Conservation (phyloP, 2,329 filamentous ascomycete genomes). For the Zasmidium cellare region DNA sequence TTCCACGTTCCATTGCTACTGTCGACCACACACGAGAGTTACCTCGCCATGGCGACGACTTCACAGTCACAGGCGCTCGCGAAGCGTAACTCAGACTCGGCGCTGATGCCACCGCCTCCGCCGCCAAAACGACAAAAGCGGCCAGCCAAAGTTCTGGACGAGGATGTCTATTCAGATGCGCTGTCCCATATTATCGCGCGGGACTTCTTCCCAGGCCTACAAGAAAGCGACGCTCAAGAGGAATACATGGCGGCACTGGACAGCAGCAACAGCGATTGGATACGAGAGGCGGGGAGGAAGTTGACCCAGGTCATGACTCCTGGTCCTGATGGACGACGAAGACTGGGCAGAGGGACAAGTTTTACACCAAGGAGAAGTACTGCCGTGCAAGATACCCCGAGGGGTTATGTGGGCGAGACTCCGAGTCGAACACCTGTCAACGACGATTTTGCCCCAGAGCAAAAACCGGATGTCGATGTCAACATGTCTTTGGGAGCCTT, state of each 20-base stretch:
- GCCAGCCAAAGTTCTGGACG: conserved; percentile 82
- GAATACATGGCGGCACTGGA: conserved; percentile 92
- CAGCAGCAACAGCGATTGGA: conserved; percentile 82
- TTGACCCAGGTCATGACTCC: conserved; percentile 76
- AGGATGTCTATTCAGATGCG: conserved; percentile 88
- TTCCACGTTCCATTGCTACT: too few species aligned
- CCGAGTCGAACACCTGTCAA: conserved; percentile 47
- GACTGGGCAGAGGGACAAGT: conserved; percentile 40
- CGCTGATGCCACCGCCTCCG: conserved; percentile 87
- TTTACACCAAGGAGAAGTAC: conserved; percentile 32
- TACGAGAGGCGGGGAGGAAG: conserved; percentile 70
- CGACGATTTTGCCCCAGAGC: conserved; percentile 36
- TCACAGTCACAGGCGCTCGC: conserved; percentile 60
- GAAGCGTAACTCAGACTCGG: conserved; percentile 64
- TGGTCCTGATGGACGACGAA: conserved; percentile 51
- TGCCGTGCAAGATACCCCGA: conserved; percentile 21
- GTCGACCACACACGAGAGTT: too few species aligned
- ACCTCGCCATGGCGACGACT: too few species aligned
- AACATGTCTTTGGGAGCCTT: conserved; percentile 82
- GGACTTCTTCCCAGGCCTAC: conserved; percentile 92
- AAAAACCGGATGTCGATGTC: conserved; percentile 62
- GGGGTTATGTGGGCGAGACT: conserved; percentile 69
- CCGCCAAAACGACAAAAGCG: conserved; percentile 86
- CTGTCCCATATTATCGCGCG: conserved; percentile 92
- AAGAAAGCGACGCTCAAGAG: conserved; percentile 82